Evolutionary conservation across 2,329 filamentous ascomycete genomes (phyloP), one percentile per base, ranked within the genome.

Genomic region (Samsoniella hepiali): DNA sequence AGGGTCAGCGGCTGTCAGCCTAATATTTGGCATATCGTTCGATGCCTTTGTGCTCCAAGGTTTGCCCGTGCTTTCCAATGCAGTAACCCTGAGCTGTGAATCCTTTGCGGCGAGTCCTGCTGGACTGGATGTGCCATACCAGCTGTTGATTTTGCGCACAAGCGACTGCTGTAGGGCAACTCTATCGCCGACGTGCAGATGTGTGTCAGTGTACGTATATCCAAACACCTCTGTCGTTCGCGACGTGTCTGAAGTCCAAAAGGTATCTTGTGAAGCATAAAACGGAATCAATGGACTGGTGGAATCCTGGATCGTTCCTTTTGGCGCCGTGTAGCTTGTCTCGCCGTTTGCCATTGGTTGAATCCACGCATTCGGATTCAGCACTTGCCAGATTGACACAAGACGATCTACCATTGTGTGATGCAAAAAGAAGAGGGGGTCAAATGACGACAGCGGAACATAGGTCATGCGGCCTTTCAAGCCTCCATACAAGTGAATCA

Each of bases 341-440:
- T 81, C 82, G n/a, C 74, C 76, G 58, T 80, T 84, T 7, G 77
- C 68, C 65, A 84, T 81, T 1, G 87, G 82, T 29, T 80, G 76
- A 5, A 92, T 83, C 77, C 88, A 94, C 34, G 83, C 83, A 27
- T 85, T 77, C 0, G 89, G 89, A 67, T 95, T 84, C 15, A 95
- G 74, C 1, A 82, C 79, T 76, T 95, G 90, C 90, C 90, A 95
- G 65, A 96, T 83, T 38, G 90, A 85, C 66, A 92, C 85, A 34
- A 91, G 75, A 3, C 91, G 85, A 70, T 96, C 91, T 8, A 92
- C 83, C 74, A 90, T 93, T 66, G 81, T 78, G 69, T 94, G 91
- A 69, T 94, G 90, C 9, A 94, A 76, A 76, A 89, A 91, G 75
- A 94, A 93, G 13, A 91, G 77, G 0, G 91, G 91, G 71, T 96